Conservation (phyloP, 257 asterid species). For the Plectranthus barbatus region DNA sequence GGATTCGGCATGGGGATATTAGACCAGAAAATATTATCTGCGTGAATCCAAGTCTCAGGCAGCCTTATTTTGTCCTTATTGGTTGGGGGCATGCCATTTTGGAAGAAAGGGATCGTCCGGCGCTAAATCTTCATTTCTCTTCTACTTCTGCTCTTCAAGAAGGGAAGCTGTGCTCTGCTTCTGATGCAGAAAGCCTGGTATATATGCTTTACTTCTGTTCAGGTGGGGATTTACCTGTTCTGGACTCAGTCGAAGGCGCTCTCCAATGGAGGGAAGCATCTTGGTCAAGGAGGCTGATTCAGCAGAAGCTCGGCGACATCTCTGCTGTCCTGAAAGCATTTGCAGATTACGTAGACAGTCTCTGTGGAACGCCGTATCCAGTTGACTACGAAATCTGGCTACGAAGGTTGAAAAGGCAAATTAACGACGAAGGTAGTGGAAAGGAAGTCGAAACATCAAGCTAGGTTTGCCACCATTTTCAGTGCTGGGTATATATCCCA, state of each 20-base stretch:
- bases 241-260: conserved; percentile 97
- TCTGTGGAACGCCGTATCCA: conserved; percentile 95
- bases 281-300: conserved; percentile 97
- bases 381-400: conserved; percentile 86
- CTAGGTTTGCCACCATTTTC: conserved; percentile 12
- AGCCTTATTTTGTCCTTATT: conserved; percentile 52
- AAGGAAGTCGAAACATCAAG: conserved; percentile 46
- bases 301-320: conserved; percentile 88
- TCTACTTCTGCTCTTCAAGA: conserved; percentile 96
- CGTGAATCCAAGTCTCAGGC: conserved; percentile 47
- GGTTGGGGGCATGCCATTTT: conserved; percentile 98
- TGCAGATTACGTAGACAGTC: conserved; percentile 96
- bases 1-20: conserved; percentile 90
- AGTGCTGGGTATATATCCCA: background rate
- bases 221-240: conserved; percentile 69
- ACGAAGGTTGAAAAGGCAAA: conserved; percentile 48
- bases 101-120: conserved; percentile 94
- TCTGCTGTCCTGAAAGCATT: conserved; percentile 95
- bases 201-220: conserved; percentile 71
- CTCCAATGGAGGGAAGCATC: conserved; percentile 85
- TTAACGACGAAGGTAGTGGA: conserved; percentile 53
- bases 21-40: conserved; percentile 77
- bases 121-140: conserved; percentile 81
- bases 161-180: conserved; percentile 87
- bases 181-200: conserved; percentile 93